Evolutionary conservation across 2,329 filamentous ascomycete species (phyloP).

Genomic region (Endocalyx cinctus): DNA sequence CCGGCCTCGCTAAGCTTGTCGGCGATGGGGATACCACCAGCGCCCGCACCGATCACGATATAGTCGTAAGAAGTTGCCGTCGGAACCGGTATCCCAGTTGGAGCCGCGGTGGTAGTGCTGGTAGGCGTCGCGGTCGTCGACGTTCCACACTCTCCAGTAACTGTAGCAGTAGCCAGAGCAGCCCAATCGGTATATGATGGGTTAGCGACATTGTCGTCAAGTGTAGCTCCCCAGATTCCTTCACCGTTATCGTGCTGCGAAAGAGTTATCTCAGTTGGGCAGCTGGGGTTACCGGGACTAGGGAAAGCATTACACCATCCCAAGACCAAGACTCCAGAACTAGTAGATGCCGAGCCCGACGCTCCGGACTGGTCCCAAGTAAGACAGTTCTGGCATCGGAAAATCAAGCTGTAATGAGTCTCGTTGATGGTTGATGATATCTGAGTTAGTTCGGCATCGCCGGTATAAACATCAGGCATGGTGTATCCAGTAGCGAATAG

Average conservation of each 20-base stretch:
- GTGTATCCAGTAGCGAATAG: conserved; percentile 55
- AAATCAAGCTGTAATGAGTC: conserved; percentile 59
- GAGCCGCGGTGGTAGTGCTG: conserved; percentile 18
- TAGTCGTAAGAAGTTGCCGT: conserved; percentile 54
- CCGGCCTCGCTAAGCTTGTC: conserved; percentile 60
- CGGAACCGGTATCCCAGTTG: conserved; percentile 32
- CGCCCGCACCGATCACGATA: conserved; percentile 56
- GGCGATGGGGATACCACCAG: conserved; percentile 54
- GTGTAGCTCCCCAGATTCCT: conserved; percentile 45
- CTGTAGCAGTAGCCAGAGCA: conserved; percentile 37
- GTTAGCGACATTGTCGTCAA: conserved; percentile 32
- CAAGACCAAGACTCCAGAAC: conserved; percentile 38
- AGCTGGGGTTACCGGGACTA: conserved; percentile 36
- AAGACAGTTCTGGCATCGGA: conserved; percentile 57
- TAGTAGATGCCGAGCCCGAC: conserved; percentile 39
- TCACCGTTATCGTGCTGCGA: conserved; percentile 53
- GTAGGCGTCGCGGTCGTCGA: conserved; percentile 19
- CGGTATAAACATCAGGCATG: conserved; percentile 54
- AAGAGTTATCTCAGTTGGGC: conserved; percentile 41
- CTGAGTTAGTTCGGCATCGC: conserved; percentile 57
- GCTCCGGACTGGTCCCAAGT: conserved; percentile 47
- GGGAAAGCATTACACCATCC: conserved; percentile 52
- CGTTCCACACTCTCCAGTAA: conserved; percentile 29
- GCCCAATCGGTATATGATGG: conserved; percentile 40
- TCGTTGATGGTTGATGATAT: conserved; percentile 54